These are phyloP conservation scores for Pleurotus ostreatus DNA, from an alignment of 768 basidiomycete species.

Conservation along the genomic window DNA sequence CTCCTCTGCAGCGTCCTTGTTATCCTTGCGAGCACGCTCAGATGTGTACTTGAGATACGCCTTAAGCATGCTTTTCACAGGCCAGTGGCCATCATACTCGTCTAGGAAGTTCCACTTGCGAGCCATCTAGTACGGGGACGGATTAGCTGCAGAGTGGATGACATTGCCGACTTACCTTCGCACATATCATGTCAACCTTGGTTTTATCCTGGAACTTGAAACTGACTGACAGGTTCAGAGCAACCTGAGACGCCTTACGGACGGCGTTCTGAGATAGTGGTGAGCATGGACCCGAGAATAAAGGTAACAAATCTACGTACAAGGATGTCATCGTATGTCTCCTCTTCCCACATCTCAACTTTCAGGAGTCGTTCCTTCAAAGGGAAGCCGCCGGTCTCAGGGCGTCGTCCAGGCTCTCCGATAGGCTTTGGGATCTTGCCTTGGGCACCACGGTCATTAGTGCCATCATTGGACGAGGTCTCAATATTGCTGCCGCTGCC, in stretches of 20 bases:
- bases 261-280: too few relatives aligned
- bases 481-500: too few relatives aligned
- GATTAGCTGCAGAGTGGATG: too few relatives aligned
- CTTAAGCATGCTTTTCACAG: conserved; percentile 5
- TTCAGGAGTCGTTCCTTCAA: background rate
- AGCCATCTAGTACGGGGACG: too few relatives aligned
- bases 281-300: too few relatives aligned
- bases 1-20: background rate
- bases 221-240: background rate
- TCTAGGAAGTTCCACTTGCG: background rate
- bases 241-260: background rate
- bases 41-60: background rate
- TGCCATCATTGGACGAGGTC: too few relatives aligned
- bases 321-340: background rate
- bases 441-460: too few relatives aligned
- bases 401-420: conserved; percentile 4
- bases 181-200: background rate
- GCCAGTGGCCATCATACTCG: background rate
- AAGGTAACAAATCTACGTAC: too few relatives aligned
- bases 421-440: background rate
- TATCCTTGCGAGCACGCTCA: background rate
- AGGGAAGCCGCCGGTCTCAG: background rate
- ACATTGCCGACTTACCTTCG: too few relatives aligned
- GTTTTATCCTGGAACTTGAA: background rate
- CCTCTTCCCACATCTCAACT: background rate